A percentile compares a stretch with the other conserved stretches of the same genome.
Conservation (phyloP, 108 stramenopile genomes). For the Pinguiococcus pyrenoidosus region DNA sequence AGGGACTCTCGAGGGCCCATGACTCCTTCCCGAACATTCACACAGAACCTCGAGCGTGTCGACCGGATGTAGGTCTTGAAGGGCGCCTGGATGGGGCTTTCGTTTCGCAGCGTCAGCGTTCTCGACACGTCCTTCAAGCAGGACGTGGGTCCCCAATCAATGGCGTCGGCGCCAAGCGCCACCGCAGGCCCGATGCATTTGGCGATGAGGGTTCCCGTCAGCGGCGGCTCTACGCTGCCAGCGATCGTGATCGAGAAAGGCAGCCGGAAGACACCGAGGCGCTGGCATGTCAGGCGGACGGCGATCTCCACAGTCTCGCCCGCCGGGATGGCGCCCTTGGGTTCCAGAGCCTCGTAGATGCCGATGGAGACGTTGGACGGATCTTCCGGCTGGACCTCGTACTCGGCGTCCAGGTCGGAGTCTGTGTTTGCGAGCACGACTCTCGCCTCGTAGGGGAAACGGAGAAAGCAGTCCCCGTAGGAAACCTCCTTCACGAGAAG, state of each 20-base stretch:
- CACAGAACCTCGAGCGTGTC: conserved; percentile 32
- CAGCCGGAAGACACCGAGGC: conserved; percentile 37
- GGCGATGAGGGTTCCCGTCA: conserved; percentile 27
- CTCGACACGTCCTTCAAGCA: conserved; percentile 29
- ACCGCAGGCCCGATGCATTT: conserved; percentile 33
- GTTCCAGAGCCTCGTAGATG: conserved; percentile 5
- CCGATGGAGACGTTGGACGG: conserved; percentile 4
- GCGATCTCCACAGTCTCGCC: conserved; percentile 10
- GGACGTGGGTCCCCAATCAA: conserved; percentile 41
- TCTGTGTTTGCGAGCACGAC: conserved; percentile 31
- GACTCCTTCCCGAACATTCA: conserved; percentile 39
- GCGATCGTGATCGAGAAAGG: conserved; percentile 28
- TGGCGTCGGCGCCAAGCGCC: conserved; percentile 11
- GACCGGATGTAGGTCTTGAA: conserved; percentile 32
- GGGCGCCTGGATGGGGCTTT: conserved; percentile 35
- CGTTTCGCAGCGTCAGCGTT: conserved; percentile 27
- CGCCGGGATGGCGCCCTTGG: conserved; percentile 17
- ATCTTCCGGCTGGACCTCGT: conserved; percentile 35
- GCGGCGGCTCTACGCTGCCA: conserved; percentile 40
- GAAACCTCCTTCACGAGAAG: conserved; percentile 14
- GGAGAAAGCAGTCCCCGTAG: conserved; percentile 33
- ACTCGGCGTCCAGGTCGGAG: conserved; percentile 25
- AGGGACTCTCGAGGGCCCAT: conserved; percentile 33
- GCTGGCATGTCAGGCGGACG: conserved; percentile 25
- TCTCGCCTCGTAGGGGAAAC: conserved; percentile 36